A percentile compares a stretch with the other conserved stretches of the same genome.
Evolutionary conservation across 1,284 basidiomycete genomes (phyloP).

Genomic region (Pseudozyma sp.): DNA sequence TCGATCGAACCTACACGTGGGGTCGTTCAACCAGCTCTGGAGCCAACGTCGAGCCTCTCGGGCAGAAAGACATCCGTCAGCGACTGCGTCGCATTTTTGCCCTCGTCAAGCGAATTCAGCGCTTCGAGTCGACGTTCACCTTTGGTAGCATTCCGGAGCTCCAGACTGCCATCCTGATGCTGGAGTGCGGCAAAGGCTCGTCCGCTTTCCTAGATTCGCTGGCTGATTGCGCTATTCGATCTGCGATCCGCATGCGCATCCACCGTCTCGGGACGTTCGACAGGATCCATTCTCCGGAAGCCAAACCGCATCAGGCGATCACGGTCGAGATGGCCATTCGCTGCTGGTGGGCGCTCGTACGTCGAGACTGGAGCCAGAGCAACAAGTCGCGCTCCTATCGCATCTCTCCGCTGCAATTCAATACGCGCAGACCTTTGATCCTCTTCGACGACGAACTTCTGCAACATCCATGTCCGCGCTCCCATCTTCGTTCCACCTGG

Average conservation of each 20-base stretch:
- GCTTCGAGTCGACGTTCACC: constrained; percentile 26
- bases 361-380: constrained; percentile 39
- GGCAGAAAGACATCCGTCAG: constrained; percentile 31
- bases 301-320: constrained; percentile 5
- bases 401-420: constrained; percentile 36
- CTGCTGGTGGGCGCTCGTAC: constrained; percentile 45
- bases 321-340: constrained; percentile 40
- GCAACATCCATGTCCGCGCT: constrained; percentile 17
- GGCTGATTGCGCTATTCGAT: constrained; percentile 35
- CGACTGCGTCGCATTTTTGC: constrained; percentile 27
- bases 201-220: constrained; percentile 27
- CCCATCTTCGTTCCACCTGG: constrained; percentile 40
- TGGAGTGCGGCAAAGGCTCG: constrained; percentile 34
- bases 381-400: constrained; percentile 33
- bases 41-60: constrained; percentile 17
- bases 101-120: constrained; percentile 38
- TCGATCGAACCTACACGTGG: constrained; percentile 31
- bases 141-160: constrained; percentile 34
- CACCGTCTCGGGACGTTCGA: constrained; percentile 35
- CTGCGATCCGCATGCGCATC: constrained; percentile 48
- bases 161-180: constrained; percentile 32
- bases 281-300: constrained; percentile 12
- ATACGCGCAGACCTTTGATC: constrained; percentile 37
- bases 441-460: constrained; percentile 43
- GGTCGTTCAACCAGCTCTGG: constrained; percentile 3